phyloP scores from a whole-genome alignment of 73 alveolate genomes.

The Stentor coeruleus region DNA sequence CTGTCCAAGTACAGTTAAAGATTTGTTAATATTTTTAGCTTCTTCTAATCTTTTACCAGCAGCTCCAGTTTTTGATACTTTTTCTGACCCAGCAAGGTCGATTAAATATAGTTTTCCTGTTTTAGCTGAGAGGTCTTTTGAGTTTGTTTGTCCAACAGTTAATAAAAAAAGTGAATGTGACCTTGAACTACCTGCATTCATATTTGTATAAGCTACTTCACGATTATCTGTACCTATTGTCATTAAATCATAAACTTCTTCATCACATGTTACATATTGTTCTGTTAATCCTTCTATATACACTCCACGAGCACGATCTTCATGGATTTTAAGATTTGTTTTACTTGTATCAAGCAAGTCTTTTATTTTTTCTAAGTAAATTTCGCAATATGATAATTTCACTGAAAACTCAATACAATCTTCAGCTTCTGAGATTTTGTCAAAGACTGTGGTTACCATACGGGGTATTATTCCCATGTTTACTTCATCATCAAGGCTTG shows the following conservation, averaged over 20 bases:
- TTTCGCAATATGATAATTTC: constrained; percentile 64
- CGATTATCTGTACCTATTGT: constrained; percentile 53
- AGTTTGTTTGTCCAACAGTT: constrained; percentile 43
- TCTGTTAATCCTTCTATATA: constrained; percentile 63
- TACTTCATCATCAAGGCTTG: constrained; percentile 53
- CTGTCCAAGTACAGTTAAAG: constrained; percentile 87
- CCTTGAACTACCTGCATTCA: constrained; percentile 62
- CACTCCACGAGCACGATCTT: constrained; percentile 52
- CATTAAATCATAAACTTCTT: constrained; percentile 40
- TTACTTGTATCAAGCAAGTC: constrained; percentile 51
- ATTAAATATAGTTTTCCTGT: constrained; percentile 63
- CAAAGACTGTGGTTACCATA: constrained; percentile 54
- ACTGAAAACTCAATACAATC: constrained; percentile 53
- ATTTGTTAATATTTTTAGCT: constrained; percentile 83
- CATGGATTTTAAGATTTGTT: constrained; percentile 51
- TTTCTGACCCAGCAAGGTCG: constrained; percentile 79
- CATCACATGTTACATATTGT: constrained; percentile 34
- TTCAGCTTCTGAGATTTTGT: constrained; percentile 49
- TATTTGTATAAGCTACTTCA: constrained; percentile 41
- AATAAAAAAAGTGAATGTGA: constrained; percentile 54
- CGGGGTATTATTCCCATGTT: constrained; percentile 77
- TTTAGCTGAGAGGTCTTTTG: constrained; percentile 42
- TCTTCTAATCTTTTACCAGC: constrained; percentile 86
- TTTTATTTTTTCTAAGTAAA: constrained; percentile 41
- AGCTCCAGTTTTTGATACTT: constrained; percentile 86